Conservation (phyloP, 768 basidiomycete genomes). For the Clavaria fumosa region DNA sequence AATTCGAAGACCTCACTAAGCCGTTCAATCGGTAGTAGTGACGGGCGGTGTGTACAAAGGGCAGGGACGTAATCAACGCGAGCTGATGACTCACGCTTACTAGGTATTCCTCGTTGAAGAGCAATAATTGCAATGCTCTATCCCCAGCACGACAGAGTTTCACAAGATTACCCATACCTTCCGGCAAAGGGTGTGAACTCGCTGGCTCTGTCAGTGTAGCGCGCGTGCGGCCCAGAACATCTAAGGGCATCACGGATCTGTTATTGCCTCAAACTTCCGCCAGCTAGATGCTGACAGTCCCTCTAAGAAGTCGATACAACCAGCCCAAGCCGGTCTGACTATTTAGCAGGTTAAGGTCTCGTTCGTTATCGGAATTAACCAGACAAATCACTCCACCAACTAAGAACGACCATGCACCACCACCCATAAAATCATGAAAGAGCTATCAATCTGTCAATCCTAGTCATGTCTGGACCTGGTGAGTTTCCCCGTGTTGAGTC, state of each 20-base stretch:
- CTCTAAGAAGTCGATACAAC: too few species aligned
- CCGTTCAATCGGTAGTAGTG: slow-evolving; percentile 86
- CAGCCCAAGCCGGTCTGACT: slow-evolving; percentile 64
- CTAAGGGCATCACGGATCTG: too few species aligned
- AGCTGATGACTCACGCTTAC: slow-evolving; percentile 83
- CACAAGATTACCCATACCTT: too few species aligned
- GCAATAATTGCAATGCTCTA: too few species aligned
- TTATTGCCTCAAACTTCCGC: too few species aligned
- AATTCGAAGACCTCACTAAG: slow-evolving; percentile 73
- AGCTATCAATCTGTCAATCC: slow-evolving; percentile 72
- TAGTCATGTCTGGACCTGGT: slow-evolving; percentile 67
- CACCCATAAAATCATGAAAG: slow-evolving; percentile 76
- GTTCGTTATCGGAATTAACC: slow-evolving; percentile 93
- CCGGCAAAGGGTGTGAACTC: too few species aligned
- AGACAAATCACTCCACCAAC: slow-evolving; percentile 92
- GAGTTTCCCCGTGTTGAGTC: slow-evolving; percentile 73
- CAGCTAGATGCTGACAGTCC: too few species aligned
- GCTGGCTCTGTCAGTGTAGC: too few species aligned
- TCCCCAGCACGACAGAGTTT: too few species aligned
- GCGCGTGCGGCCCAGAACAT: too few species aligned
- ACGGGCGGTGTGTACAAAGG: slow-evolving; percentile 85
- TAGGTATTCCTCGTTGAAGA: too few species aligned
- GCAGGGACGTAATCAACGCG: slow-evolving; percentile 83
- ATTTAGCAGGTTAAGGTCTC: slow-evolving; percentile 92
- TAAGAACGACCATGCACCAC: slow-evolving; percentile 84